Percentiles rank a stretch among this genome's conserved stretches.
These are phyloP conservation scores for Pythium volutum DNA, from an alignment of 352 stramenopile genomes.

Conservation along the genomic window DNA sequence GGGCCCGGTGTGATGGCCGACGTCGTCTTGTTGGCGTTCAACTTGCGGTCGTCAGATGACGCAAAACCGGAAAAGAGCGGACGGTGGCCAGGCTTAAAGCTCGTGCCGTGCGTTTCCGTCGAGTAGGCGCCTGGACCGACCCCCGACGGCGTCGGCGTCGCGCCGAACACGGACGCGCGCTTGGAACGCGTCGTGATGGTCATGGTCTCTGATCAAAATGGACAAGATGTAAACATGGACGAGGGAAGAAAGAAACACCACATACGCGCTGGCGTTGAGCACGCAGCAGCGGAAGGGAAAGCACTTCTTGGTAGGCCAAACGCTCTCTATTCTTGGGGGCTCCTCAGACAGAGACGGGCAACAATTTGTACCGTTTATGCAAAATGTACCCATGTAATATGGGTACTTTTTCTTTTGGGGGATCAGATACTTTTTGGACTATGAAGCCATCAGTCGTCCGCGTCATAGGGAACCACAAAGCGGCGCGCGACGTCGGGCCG, in stretches of 20 bases:
- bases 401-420: background rate
- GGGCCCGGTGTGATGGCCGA: slow-evolving; percentile 72
- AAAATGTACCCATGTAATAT: slow-evolving; percentile 11
- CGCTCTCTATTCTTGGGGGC: background rate
- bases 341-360: background rate
- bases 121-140: slow-evolving; percentile 72
- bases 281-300: too few relatives aligned
- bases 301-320: background rate
- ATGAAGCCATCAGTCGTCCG: slow-evolving; percentile 12
- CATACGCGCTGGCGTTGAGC: too few relatives aligned
- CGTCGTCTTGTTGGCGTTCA: slow-evolving; percentile 78
- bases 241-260: background rate
- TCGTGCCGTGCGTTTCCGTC: slow-evolving; percentile 43
- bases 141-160: slow-evolving; percentile 38
- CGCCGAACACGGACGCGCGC: slow-evolving; percentile 59
- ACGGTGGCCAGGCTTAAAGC: slow-evolving; percentile 37
- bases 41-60: slow-evolving; percentile 62
- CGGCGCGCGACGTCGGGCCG: slow-evolving; percentile 53
- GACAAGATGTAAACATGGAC: background rate
- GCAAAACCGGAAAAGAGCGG: slow-evolving; percentile 69
- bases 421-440: background rate
- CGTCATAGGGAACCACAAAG: slow-evolving; percentile 37
- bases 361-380: background rate
- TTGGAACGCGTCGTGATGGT: slow-evolving; percentile 80
- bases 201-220: slow-evolving; percentile 30